Base-by-base conservation (phyloP, 2,329 filamentous ascomycete genomes). In the Fusarium sp. region DNA sequence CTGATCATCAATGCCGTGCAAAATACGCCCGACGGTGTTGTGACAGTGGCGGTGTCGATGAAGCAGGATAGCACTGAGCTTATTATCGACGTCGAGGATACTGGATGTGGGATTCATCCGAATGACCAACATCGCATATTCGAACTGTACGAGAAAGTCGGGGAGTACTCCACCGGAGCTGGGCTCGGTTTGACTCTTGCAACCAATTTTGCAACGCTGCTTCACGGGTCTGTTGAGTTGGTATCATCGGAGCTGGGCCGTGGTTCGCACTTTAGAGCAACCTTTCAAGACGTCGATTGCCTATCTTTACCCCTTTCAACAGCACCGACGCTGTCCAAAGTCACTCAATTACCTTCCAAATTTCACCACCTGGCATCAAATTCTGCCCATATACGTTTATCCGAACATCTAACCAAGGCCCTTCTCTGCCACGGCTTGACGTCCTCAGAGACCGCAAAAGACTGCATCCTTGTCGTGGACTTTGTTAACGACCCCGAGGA, bases 141-240 rank as follows among this genome's bases (percentile, higher is more conserved):
- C 30, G 75, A 81, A 4, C 73, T 82, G 0, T 84, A 85, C 18
- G 82, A 84, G 41, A 84, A 84, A 36, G 77, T 79, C 2, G 76
- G 79, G 36, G 64, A 66, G 0, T 76, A 82, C 37, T 79, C 81
- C 0, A 77, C 76, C 2, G 80, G 83, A 4, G 81, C 81, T 30
- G 82, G 83, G 0, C 75, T 85, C 1, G 83, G 84, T 1, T 68
- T 86, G 13, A 83, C 82, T 0, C 72, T 85, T 0, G 79, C 83
- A 5, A 71, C 75, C 9, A 83, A 82, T 40, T 80, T 84, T 18
- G 82, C 83, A 0, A 72, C 75, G 1, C 73, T 82, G 0, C 75
- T 85, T 12, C 73, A 82, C 10, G 84, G 83, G 0, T 73, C 71
- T 3, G 67, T 85, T 1, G 73, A 65, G 1, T 60, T 85, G 50